Evolutionary conservation across 805 yeast species (phyloP).

Genomic region (Ogataea pilisensis): DNA sequence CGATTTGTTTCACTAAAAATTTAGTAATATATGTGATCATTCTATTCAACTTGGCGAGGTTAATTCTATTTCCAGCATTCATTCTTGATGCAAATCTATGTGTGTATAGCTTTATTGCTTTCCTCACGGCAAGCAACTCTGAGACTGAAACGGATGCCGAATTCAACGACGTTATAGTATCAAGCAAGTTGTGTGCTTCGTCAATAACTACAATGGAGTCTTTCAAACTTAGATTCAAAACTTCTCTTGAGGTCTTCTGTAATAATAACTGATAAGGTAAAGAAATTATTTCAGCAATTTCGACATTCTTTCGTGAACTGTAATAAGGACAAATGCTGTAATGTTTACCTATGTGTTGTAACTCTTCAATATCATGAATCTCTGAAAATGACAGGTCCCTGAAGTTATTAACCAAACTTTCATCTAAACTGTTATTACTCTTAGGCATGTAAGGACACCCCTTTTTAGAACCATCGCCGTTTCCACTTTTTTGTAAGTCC

Average conservation of each 20-base stretch:
- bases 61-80: constrained; percentile 67
- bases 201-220: constrained; percentile 75
- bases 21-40: constrained; percentile 47
- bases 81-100: constrained; percentile 58
- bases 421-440: constrained; percentile 28
- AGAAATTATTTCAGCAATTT: constrained; percentile 68
- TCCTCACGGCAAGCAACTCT: constrained; percentile 44
- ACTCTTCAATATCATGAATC: constrained; percentile 77
- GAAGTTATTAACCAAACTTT: constrained; percentile 37
- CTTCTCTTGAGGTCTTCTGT: constrained; percentile 54
- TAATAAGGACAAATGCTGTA: constrained; percentile 78
- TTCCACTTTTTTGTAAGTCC: constrained; percentile 51
- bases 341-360: constrained; percentile 54
- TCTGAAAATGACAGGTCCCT: constrained; percentile 51
- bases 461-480: constrained; percentile 10
- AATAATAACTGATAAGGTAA: constrained; percentile 81
- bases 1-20: constrained; percentile 38
- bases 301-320: constrained; percentile 54
- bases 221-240: constrained; percentile 54
- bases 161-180: constrained; percentile 65
- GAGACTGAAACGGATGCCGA: constrained; percentile 52
- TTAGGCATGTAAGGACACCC: constrained; percentile 42
- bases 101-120: constrained; percentile 52
- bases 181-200: constrained; percentile 88
- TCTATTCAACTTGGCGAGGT: constrained; percentile 59